A percentile compares a stretch with the other conserved stretches of the same genome.
Conservation (phyloP, 2,329 filamentous ascomycete genomes). For the Microsporum ferrugineum region DNA sequence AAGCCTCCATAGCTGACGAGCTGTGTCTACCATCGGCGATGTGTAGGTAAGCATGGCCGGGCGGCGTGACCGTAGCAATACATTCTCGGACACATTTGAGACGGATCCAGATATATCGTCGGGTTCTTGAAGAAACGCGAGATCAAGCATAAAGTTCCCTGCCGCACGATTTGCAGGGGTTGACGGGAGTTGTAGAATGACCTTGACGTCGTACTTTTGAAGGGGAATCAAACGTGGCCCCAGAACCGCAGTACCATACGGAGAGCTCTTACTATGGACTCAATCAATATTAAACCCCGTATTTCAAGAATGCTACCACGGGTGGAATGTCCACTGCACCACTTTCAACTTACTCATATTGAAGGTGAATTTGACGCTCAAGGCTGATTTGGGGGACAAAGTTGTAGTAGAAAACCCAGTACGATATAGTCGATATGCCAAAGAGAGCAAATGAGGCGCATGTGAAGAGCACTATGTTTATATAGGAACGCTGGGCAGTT, state of each 20-base stretch:
- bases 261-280: conserved; percentile 31
- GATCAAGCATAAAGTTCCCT: conserved; percentile 91
- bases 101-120: conserved; percentile 20
- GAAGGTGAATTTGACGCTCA: conserved; percentile 51
- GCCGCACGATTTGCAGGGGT: conserved; percentile 62
- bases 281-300: not conserved
- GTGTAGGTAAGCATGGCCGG: conserved; percentile 70
- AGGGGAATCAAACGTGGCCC: conserved; percentile 49
- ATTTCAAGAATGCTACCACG: not conserved
- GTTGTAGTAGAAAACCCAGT: conserved; percentile 55
- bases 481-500: conserved; percentile 51
- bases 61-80: conserved; percentile 56
- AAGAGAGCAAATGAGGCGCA: conserved; percentile 45
- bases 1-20: conserved; percentile 51
- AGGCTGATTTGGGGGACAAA: conserved; percentile 58
- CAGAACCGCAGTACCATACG: conserved; percentile 44
- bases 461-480: conserved; percentile 47
- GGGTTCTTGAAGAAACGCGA: conserved; percentile 48
- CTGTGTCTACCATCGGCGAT: conserved; percentile 55
- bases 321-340: not conserved
- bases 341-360: conserved; percentile 45
- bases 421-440: conserved; percentile 48
- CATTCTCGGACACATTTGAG: conserved; percentile 23
- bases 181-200: conserved; percentile 65
- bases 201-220: conserved; percentile 74